Conservation (phyloP, 2,329 filamentous ascomycete genomes). For the Penicillium hesseltinei region DNA sequence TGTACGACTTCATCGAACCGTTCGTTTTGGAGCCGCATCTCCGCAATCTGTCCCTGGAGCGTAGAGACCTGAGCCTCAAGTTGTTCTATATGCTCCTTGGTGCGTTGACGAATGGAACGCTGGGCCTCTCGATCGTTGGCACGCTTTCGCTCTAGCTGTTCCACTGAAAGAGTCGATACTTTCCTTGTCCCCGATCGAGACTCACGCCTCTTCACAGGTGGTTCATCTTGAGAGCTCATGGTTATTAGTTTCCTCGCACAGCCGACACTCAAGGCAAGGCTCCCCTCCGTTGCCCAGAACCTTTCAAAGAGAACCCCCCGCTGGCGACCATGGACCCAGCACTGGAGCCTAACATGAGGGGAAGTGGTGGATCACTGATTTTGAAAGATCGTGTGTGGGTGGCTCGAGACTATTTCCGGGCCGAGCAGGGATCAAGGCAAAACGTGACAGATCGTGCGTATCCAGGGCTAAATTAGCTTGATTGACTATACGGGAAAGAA, state of each 20-base stretch:
- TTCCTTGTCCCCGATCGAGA: conserved; percentile 58
- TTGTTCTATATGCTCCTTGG: conserved; percentile 58
- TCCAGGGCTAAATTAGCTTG: conserved; percentile 2
- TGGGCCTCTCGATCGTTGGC: conserved; percentile 62
- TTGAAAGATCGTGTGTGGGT: conserved; percentile 6
- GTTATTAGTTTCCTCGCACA: not conserved
- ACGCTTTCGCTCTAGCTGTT: conserved; percentile 59
- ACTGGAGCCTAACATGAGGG: conserved; percentile 14
- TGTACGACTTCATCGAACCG: conserved; percentile 53
- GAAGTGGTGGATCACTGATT: conserved; percentile 3
- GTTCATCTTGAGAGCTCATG: conserved; percentile 28
- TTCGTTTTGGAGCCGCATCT: conserved; percentile 51
- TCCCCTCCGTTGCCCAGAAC: conserved; percentile 9
- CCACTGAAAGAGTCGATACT: conserved; percentile 56
- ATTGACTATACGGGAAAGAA: not conserved
- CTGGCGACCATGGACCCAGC: conserved; percentile 16
- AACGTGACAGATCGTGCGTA: conserved; percentile 8
- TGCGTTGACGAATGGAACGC: conserved; percentile 58
- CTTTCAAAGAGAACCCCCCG: conserved; percentile 7
- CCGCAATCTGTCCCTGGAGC: conserved; percentile 40
- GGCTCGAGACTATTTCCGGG: conserved; percentile 13
- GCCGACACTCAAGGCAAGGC: not conserved
- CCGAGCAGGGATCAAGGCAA: conserved; percentile 13
- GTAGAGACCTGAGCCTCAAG: conserved; percentile 48
- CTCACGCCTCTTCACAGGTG: conserved; percentile 34